These are phyloP conservation scores for Brassica cretica DNA, from an alignment of 345 rosid genomes.

Conservation along the genomic window DNA sequence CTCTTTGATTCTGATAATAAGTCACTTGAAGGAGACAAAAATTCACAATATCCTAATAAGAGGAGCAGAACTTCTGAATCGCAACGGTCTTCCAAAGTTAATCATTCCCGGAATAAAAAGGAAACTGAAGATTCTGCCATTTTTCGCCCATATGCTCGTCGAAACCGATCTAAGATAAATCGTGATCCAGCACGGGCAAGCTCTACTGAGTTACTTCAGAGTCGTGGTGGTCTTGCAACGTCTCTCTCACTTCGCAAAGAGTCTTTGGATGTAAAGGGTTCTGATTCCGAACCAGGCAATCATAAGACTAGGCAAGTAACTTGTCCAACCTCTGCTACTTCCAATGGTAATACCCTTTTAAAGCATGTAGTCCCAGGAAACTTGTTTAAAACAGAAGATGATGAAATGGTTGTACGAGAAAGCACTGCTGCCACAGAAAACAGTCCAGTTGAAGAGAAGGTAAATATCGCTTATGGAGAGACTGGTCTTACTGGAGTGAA, in stretches of 20 bases:
- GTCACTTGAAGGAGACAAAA: constrained; percentile 58
- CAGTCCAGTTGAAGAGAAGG: constrained; percentile 39
- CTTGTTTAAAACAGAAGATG: constrained; percentile 44
- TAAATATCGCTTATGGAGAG: constrained; percentile 44
- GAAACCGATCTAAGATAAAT: constrained; percentile 80
- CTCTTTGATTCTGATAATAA: constrained; percentile 78
- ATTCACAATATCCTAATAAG: constrained; percentile 46
- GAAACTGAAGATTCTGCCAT: constrained; percentile 94
- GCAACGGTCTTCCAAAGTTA: constrained; percentile 61
- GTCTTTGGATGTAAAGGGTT: constrained; percentile 56
- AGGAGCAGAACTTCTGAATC: constrained; percentile 55
- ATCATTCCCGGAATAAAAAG: constrained; percentile 58
- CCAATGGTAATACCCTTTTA: constrained; percentile 57
- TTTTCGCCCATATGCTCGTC: constrained; percentile 91
- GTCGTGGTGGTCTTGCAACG: constrained; percentile 63
- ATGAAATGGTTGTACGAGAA: constrained; percentile 42
- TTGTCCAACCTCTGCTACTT: constrained; percentile 44
- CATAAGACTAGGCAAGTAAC: constrained; percentile 52
- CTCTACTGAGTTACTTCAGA: constrained; percentile 67
- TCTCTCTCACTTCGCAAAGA: constrained; percentile 50
- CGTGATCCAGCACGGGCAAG: constrained; percentile 79
- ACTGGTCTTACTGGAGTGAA: constrained; percentile 44
- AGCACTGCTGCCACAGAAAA: constrained; percentile 37
- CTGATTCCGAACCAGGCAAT: constrained; percentile 48
- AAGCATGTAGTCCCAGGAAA: constrained; percentile 44